Conservation (phyloP, 2,329 filamentous ascomycete species). For the Ceratocystis papillata region DNA sequence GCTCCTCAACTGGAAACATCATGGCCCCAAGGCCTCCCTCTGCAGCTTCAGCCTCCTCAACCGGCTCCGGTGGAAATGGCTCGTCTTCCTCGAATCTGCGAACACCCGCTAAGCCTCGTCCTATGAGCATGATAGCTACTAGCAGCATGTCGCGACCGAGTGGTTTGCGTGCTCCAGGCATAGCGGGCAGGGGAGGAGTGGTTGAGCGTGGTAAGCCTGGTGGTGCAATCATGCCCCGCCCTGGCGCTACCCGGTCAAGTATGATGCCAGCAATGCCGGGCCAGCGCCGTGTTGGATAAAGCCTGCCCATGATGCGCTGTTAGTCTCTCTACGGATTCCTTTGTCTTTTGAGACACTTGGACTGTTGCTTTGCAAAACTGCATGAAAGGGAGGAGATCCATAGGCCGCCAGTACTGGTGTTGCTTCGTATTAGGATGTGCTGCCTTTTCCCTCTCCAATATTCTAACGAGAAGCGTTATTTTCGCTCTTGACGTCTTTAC, state of each 20-base stretch:
- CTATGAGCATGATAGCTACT: slow-evolving; percentile 37
- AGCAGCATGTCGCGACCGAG: slow-evolving; percentile 46
- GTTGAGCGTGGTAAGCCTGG: slow-evolving; percentile 37
- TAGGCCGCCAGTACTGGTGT: not conserved
- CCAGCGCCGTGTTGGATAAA: slow-evolving; percentile 34
- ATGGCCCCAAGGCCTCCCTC: slow-evolving; percentile 20
- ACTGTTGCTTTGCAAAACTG: not conserved
- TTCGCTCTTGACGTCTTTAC: slow-evolving; percentile 2
- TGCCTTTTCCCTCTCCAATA: slow-evolving; percentile 3
- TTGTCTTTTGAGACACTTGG: slow-evolving; percentile 12
- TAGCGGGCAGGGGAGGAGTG: slow-evolving; percentile 29
- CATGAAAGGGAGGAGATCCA: not conserved
- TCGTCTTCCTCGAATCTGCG: slow-evolving; percentile 22
- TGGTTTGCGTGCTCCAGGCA: slow-evolving; percentile 51
- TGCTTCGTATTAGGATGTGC: not conserved
- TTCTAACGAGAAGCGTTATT: slow-evolving; percentile 3
- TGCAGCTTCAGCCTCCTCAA: slow-evolving; percentile 23
- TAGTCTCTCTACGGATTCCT: not conserved
- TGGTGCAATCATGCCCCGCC: slow-evolving; percentile 41
- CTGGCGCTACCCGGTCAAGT: slow-evolving; percentile 47
- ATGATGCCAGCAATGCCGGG: slow-evolving; percentile 80
- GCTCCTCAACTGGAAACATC: slow-evolving; percentile 21
- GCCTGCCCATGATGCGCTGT: not conserved
- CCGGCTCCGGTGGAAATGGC: slow-evolving; percentile 20
- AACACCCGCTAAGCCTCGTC: slow-evolving; percentile 33